These are phyloP conservation scores for Entophlyctis luteolus DNA, from an alignment of 192 early-diverging fungal genomes.

Conservation along the genomic window DNA sequence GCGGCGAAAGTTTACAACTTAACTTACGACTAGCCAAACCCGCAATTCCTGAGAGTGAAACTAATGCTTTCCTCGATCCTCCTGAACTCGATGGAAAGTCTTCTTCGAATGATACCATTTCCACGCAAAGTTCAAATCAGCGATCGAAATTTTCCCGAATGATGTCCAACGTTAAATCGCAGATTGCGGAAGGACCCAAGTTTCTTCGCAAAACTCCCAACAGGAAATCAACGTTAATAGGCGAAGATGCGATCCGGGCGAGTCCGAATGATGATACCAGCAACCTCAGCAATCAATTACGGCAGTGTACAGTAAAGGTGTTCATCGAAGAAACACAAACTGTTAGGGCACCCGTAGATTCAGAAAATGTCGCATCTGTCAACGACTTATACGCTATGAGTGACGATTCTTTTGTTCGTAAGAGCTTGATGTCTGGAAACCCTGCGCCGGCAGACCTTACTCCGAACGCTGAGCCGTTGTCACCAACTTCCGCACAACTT, in stretches of 20 bases:
- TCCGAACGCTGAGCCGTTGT: background rate
- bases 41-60: background rate
- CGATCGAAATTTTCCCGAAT: slow-evolving; percentile 8
- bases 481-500: no score
- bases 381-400: background rate
- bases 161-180: background rate
- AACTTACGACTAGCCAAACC: background rate
- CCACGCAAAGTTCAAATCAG: background rate
- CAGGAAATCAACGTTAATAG: background rate
- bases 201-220: background rate
- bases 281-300: background rate
- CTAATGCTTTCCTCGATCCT: background rate
- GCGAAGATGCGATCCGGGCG: background rate
- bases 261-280: background rate
- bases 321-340: slow-evolving; percentile 24
- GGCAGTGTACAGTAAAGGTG: background rate
- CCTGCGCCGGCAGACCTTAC: background rate
- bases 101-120: background rate
- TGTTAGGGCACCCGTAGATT: slow-evolving; percentile 8
- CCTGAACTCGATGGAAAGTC: background rate
- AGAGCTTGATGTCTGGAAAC: background rate
- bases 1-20: slow-evolving; percentile 7
- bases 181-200: background rate
- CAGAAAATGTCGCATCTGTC: background rate
- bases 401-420: slow-evolving; percentile 5